A percentile compares a stretch with the other conserved stretches of the same genome.
These are phyloP conservation scores for Cutaneotrichosporon mucoides DNA, from an alignment of 1,284 basidiomycete species.

Conservation along the genomic window DNA sequence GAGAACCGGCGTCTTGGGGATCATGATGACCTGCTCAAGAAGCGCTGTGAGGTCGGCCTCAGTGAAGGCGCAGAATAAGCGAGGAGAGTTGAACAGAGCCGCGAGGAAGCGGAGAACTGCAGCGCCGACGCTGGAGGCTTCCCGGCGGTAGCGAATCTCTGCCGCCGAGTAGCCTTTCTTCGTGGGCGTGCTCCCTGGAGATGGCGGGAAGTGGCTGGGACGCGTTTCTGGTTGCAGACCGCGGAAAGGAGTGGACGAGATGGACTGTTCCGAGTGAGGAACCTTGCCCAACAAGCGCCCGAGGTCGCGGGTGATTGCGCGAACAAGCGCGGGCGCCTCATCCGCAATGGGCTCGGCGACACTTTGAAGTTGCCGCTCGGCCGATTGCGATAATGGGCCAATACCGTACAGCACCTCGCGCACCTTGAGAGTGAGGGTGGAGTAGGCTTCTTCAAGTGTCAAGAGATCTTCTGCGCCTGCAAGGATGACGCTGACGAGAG, in stretches of 20 bases:
- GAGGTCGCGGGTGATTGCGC: slow-evolving; percentile 42
- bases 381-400: slow-evolving; percentile 7
- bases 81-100: slow-evolving; percentile 25
- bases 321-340: slow-evolving; percentile 40
- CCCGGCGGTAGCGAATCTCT: slow-evolving; percentile 46
- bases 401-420: slow-evolving; percentile 22
- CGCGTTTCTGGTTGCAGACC: not conserved
- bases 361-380: not conserved
- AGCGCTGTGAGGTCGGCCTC: slow-evolving; percentile 41
- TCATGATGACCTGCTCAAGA: slow-evolving; percentile 41
- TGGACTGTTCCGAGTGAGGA: slow-evolving; percentile 26
- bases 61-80: slow-evolving; percentile 34
- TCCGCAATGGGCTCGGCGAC: slow-evolving; percentile 30
- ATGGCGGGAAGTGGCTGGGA: not conserved
- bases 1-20: slow-evolving; percentile 40
- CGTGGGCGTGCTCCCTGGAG: not conserved
- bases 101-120: slow-evolving; percentile 37
- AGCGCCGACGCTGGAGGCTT: slow-evolving; percentile 42
- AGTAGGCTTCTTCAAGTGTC: slow-evolving; percentile 46
- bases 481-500: slow-evolving; percentile 39
- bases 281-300: slow-evolving; percentile 38
- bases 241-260: slow-evolving; percentile 30
- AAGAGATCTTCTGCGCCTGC: slow-evolving; percentile 43
- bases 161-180: slow-evolving; percentile 45
- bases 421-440: slow-evolving; percentile 27